These are phyloP conservation scores for Salix suchowensis DNA, from an alignment of 345 rosid species.

Conservation along the genomic window DNA sequence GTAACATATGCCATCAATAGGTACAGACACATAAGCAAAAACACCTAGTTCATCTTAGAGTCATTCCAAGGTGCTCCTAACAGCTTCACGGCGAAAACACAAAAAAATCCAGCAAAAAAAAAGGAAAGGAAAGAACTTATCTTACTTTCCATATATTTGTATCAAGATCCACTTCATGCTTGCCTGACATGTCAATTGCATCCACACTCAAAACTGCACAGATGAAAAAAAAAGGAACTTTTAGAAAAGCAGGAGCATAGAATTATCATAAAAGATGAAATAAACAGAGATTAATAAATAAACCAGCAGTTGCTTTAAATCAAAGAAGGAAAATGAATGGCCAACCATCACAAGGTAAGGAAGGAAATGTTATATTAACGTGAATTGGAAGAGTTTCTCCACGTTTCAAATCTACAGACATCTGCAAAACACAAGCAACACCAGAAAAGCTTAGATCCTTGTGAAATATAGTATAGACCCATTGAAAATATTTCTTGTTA, in stretches of 20 bases:
- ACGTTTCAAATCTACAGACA: constrained; percentile 97
- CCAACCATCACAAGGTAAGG: constrained; percentile 89
- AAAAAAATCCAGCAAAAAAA: neutral
- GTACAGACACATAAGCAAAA: neutral
- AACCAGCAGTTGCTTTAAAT: neutral
- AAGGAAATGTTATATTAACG: constrained; percentile 85
- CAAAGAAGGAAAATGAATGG: constrained; percentile 5
- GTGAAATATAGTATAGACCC: neutral
- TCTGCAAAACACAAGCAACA: constrained; percentile 37
- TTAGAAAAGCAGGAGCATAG: constrained; percentile 4
- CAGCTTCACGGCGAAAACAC: neutral
- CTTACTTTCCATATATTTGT: constrained; percentile 97
- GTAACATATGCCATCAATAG: neutral
- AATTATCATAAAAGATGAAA: neutral
- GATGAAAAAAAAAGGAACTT: neutral
- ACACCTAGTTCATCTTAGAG: neutral
- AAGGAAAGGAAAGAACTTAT: neutral
- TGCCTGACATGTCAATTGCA: constrained; percentile 99
- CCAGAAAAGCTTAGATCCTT: neutral
- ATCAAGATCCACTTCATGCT: constrained; percentile 99
- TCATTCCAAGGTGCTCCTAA: neutral
- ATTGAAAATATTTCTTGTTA: neutral
- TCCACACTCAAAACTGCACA: constrained; percentile 82
- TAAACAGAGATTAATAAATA: neutral
- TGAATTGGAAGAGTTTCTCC: constrained; percentile 92